Evolutionary conservation across 148 eudicot genomes (phyloP).

Genomic region (Limonium bicolor): DNA sequence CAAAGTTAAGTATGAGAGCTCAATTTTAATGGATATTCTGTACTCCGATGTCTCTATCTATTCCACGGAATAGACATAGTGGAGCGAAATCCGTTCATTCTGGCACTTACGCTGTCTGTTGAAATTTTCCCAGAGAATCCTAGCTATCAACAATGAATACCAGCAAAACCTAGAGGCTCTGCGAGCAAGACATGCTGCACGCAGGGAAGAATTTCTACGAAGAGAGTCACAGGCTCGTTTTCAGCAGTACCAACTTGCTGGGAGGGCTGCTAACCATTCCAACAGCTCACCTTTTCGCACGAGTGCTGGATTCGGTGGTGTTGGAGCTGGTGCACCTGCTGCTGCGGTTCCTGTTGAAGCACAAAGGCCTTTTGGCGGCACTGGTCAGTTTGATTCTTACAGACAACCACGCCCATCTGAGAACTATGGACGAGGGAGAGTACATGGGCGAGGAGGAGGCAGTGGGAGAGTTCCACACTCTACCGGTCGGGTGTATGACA

Average conservation of each 20-base stretch:
- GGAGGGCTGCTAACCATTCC: constrained; percentile 24
- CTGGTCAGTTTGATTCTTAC: constrained; percentile 44
- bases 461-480: constrained; percentile 54
- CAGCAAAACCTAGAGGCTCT: constrained; percentile 57
- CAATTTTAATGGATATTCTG: too few species aligned
- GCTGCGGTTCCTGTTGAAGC: constrained; percentile 20
- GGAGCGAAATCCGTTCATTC: too few species aligned
- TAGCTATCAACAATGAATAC: constrained; percentile 32
- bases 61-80: too few species aligned
- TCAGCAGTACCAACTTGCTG: constrained; percentile 57
- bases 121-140: constrained; percentile 51
- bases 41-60: too few species aligned
- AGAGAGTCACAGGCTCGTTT: constrained; percentile 66
- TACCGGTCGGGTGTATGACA: constrained; percentile 56
- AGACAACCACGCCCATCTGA: constrained; percentile 43
- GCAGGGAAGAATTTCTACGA: constrained; percentile 56
- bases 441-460: constrained; percentile 49
- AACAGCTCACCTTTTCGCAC: background rate
- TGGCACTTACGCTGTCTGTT: too few species aligned
- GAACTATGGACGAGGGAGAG: constrained; percentile 26
- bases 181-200: constrained; percentile 43
- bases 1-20: too few species aligned
- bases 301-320: constrained; percentile 28
- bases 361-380: constrained; percentile 22
- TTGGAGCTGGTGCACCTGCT: constrained; percentile 5